Evolutionary conservation across 139 green algal genomes (phyloP).

Genomic region (Desmodesmus armatus): DNA sequence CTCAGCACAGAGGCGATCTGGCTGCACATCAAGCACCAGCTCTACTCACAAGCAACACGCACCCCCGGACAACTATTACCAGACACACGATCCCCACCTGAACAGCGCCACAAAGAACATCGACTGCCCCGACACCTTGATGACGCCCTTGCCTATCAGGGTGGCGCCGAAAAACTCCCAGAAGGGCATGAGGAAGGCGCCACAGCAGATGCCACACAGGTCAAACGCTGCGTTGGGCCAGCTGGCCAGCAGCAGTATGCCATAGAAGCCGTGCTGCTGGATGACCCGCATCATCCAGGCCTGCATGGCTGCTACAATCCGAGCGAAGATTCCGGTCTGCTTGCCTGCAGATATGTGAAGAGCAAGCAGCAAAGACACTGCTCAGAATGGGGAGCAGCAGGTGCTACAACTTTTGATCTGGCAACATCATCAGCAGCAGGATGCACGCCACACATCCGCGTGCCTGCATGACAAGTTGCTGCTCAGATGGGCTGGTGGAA

Average conservation of each 20-base stretch:
- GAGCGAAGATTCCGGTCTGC: slow-evolving; percentile 19
- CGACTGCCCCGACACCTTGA: slow-evolving; percentile 77
- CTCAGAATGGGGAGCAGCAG: not conserved
- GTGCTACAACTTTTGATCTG: not conserved
- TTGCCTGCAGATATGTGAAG: slow-evolving; percentile 24
- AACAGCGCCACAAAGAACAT: slow-evolving; percentile 80
- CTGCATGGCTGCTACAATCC: slow-evolving; percentile 64
- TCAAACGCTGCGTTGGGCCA: slow-evolving; percentile 95
- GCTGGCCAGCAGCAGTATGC: slow-evolving; percentile 89
- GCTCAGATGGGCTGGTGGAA: not conserved
- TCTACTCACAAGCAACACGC: not conserved
- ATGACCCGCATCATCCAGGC: slow-evolving; percentile 91
- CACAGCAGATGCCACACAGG: slow-evolving; percentile 94
- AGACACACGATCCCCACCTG: slow-evolving; percentile 42
- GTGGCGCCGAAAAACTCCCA: slow-evolving; percentile 92
- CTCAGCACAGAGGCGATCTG: not conserved
- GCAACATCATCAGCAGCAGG: not conserved
- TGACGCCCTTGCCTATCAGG: slow-evolving; percentile 86
- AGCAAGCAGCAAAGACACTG: not conserved
- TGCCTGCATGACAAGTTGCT: not conserved
- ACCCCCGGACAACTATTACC: not conserved
- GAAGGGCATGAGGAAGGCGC: slow-evolving; percentile 93
- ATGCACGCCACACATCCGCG: too few species aligned
- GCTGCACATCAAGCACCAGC: not conserved
- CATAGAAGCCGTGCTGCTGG: slow-evolving; percentile 82